These are phyloP conservation scores for Macrolepiota dolichaula DNA, from an alignment of 768 basidiomycete genomes.

Conservation along the genomic window DNA sequence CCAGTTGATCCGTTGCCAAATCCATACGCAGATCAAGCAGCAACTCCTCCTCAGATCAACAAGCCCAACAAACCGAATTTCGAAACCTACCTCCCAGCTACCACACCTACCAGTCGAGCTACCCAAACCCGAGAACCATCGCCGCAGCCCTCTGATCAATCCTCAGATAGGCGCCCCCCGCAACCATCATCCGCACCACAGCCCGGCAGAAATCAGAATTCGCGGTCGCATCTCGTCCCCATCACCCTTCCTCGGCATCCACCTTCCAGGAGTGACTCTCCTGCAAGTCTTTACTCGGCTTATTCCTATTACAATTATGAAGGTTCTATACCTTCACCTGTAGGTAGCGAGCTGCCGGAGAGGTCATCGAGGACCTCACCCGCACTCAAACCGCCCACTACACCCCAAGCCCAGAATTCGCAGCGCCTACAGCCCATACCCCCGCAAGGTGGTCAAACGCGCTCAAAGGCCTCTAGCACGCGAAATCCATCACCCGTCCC, in stretches of 20 bases:
- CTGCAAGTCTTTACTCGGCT: conserved; percentile 45
- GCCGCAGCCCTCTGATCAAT: not conserved
- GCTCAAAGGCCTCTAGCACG: not conserved
- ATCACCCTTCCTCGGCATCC: conserved; percentile 4
- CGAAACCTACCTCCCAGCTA: not conserved
- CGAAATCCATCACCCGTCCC: conserved; percentile 10
- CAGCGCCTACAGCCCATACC: conserved; percentile 9
- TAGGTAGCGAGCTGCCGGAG: conserved; percentile 23
- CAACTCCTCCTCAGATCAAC: not conserved
- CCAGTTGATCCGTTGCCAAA: not conserved
- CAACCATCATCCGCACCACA: not conserved
- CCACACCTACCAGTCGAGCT: not conserved
- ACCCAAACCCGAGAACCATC: not conserved
- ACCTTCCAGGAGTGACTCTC: conserved; percentile 8
- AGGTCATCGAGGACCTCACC: conserved; percentile 16
- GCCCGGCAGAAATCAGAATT: not conserved
- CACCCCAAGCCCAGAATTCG: conserved; percentile 5
- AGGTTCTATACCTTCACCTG: conserved; percentile 40
- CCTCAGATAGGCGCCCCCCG: not conserved
- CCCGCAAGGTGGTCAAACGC: not conserved
- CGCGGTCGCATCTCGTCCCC: not conserved
- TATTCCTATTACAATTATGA: conserved; percentile 69
- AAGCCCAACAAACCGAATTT: not conserved
- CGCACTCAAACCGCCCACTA: conserved; percentile 7
- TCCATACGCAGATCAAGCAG: not conserved